phyloP scores from a whole-genome alignment of 331 rosid species.

The Quercus tomentella region DNA sequence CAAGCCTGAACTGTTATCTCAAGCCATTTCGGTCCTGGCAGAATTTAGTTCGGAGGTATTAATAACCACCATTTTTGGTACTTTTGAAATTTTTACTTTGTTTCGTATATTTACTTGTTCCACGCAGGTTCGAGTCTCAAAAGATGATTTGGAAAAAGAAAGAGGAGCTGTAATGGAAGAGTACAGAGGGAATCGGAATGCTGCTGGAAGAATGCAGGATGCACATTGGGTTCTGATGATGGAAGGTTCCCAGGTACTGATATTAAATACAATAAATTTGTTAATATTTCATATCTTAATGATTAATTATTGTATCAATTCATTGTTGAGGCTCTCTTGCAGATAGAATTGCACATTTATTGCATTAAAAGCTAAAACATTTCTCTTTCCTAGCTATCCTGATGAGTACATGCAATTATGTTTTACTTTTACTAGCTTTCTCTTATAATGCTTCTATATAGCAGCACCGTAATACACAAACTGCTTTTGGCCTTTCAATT shows the following conservation, averaged over 20 bases:
- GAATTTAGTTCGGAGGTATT: constrained; percentile 95
- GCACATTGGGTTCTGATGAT: constrained; percentile 88
- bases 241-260: constrained; percentile 86
- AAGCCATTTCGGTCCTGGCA: constrained; percentile 83
- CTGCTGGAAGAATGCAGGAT: constrained; percentile 94
- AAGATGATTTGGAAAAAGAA: constrained; percentile 80
- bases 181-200: constrained; percentile 82
- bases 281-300: background rate
- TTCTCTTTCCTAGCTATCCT: background rate
- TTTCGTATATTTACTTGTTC: constrained; percentile 7
- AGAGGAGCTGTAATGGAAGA: constrained; percentile 98
- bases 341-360: background rate
- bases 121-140: constrained; percentile 75
- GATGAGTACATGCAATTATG: background rate
- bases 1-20: constrained; percentile 77
- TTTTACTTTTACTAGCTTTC: background rate
- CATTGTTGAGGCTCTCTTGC: background rate
- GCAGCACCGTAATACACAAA: background rate
- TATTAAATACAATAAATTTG: background rate
- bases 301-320: background rate
- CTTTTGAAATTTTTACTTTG: background rate
- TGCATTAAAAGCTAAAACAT: background rate
- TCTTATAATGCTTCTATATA: background rate
- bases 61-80: background rate
- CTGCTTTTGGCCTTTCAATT: background rate